Base-by-base conservation (phyloP, 352 stramenopile genomes). In the Phytophthora kernoviae region DNA sequence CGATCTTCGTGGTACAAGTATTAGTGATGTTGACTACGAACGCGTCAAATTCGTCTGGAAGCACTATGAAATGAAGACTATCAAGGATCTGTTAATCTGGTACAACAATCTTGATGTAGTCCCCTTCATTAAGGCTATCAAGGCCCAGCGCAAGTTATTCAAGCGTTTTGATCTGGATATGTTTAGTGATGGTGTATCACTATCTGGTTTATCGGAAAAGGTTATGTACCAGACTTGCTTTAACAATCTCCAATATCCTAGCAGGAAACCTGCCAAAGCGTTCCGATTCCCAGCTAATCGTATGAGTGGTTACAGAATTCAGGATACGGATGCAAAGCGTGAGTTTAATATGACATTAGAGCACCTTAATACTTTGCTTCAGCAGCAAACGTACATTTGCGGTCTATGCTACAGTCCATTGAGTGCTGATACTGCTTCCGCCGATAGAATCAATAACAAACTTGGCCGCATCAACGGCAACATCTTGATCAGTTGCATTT, bases 61-160 rank as follows among this genome's bases (percentile, higher is more conserved):
- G 8, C 54, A 70, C 33, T 65, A 75, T 57, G 27, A 54, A n/a
- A 79, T 79, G 70, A 79, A 79, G 18, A 43, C 49, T 0, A 44
- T 75, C 41, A 72, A 75, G 26, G 70, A 79, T 49, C 33, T 73
- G 15, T 37, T 79, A 2, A 48, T 70, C n/a, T 79, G 70, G 53
- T 60, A 60, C 21, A 60, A 60, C 33, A 60, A 60, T n/a, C 52
- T 59, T 11, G 52, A 59, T 12, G 62, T 6, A 52, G 57, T 49
- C n/a, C n/a, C n/a, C n/a, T n/a, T n/a, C n/a, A n/a, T n/a, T n/a
- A n/a, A n/a, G n/a, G n/a, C n/a, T n/a, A 62, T 67, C 26, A 37
- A 54, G 4, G 34, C 12, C 3, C 63, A 72, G 27, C 54, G 58
- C n/a, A 27, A 66, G 44, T 37, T 68, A 1, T 69, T 62, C 14